Evolutionary conservation across 441 rosid species (phyloP).

Genomic region (Theobroma grandiflorum): DNA sequence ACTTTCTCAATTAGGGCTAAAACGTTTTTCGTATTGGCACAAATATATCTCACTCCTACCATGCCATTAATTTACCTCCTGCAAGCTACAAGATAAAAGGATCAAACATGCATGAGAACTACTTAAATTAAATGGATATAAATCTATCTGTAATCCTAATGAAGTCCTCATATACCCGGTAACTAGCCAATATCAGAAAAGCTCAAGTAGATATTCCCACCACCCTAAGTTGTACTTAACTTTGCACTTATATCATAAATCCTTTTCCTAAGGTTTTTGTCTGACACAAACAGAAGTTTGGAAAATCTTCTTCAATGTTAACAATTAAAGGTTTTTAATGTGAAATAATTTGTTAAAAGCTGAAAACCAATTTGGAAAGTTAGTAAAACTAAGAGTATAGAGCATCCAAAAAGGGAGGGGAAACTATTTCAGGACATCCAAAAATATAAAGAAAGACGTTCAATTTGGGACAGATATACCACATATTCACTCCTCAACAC

Average conservation of each 20-base stretch:
- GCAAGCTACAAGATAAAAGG: neutral
- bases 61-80: neutral
- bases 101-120: neutral
- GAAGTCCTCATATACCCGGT: neutral
- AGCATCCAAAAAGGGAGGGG: neutral
- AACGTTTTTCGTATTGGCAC: neutral
- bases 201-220: constrained; percentile 3
- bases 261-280: neutral
- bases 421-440: neutral
- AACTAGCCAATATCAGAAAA: neutral
- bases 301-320: neutral
- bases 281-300: neutral
- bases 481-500: neutral
- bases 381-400: neutral
- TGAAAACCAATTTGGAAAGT: neutral
- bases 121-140: neutral
- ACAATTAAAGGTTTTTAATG: neutral
- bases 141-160: neutral
- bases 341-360: neutral
- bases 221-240: neutral
- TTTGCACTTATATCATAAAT: neutral
- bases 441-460: neutral
- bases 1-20: neutral
- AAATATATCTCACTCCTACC: neutral
- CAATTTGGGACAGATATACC: neutral